Conservation (phyloP, 495 filamentous ascomycete genomes). For the Cryomyces antarcticus region DNA sequence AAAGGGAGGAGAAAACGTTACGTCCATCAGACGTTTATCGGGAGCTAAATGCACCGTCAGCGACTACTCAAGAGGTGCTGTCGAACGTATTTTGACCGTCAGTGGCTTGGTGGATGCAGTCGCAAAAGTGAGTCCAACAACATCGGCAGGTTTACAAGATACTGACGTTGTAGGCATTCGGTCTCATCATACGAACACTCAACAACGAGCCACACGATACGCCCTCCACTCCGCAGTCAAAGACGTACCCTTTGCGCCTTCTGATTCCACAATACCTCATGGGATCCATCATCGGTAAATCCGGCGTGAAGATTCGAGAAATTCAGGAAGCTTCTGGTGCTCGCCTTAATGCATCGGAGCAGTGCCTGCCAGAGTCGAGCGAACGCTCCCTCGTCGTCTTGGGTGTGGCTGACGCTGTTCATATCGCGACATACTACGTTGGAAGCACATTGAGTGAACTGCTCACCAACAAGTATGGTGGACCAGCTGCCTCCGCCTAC, state of each 20-base stretch:
- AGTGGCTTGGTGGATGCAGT: constrained; percentile 88
- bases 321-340: constrained; percentile 96
- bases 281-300: constrained; percentile 96
- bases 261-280: constrained; percentile 94
- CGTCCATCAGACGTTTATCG: constrained; percentile 75
- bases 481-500: constrained; percentile 88
- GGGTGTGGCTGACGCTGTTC: constrained; percentile 47
- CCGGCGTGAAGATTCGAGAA: constrained; percentile 84
- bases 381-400: constrained; percentile 77
- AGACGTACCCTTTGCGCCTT: constrained; percentile 90
- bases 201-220: constrained; percentile 85
- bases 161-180: constrained; percentile 65
- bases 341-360: constrained; percentile 87
- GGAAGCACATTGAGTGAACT: constrained; percentile 91
- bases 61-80: constrained; percentile 89
- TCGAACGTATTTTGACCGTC: constrained; percentile 91
- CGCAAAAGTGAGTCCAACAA: constrained; percentile 54
- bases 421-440: constrained; percentile 97
- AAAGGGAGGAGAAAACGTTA: constrained; percentile 96
- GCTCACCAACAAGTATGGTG: constrained; percentile 85
- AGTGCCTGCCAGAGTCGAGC: constrained; percentile 78
- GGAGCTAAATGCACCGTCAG: constrained; percentile 96
- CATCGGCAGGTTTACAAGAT: neutral
- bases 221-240: constrained; percentile 75
- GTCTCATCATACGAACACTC: constrained; percentile 88